These are phyloP conservation scores for Melaleuca quinquenervia DNA, from an alignment of 345 rosid species.

Conservation along the genomic window DNA sequence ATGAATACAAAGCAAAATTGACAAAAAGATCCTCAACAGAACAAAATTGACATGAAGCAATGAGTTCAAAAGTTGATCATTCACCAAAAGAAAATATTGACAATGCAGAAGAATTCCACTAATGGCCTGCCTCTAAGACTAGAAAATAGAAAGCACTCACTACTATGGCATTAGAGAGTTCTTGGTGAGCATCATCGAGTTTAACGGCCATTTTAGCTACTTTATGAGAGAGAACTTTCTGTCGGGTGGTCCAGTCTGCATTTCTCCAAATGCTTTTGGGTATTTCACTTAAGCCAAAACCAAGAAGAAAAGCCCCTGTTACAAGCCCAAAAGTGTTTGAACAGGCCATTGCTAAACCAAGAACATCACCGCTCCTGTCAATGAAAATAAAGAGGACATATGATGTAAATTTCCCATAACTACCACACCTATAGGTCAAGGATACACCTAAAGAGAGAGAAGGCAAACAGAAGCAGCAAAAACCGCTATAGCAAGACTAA, in stretches of 20 bases:
- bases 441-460: neutral
- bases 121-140: neutral
- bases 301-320: conserved; percentile 98
- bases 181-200: conserved; percentile 97
- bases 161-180: conserved; percentile 93
- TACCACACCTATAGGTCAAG: neutral
- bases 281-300: conserved; percentile 95
- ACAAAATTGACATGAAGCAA: neutral
- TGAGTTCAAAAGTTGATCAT: neutral
- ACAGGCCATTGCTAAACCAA: conserved; percentile 96
- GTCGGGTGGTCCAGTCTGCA: conserved; percentile 89
- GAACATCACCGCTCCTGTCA: conserved; percentile 50
- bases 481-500: neutral
- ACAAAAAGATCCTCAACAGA: neutral
- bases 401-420: neutral
- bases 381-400: neutral
- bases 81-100: neutral
- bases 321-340: conserved; percentile 99
- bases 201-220: conserved; percentile 95
- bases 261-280: conserved; percentile 87
- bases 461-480: neutral
- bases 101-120: neutral
- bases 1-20: neutral
- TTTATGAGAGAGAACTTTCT: conserved; percentile 94
- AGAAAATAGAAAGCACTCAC: conserved; percentile 31